Evolutionary conservation across 345 rosid genomes (phyloP), one percentile per base, ranked within the genome.

Genomic region (Euphorbia pulcherrima): DNA sequence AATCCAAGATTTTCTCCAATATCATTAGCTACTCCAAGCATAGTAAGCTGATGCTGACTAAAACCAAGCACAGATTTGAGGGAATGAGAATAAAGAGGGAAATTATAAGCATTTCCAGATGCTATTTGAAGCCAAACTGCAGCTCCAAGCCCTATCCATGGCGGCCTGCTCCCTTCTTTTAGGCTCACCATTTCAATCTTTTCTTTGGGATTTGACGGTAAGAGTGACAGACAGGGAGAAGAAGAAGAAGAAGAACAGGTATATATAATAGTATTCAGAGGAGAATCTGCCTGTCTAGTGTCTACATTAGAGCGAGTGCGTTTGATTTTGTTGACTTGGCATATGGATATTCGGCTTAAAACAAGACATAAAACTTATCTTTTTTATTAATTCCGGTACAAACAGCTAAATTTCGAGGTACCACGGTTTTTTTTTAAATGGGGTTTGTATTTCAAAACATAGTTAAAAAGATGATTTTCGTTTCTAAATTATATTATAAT

Each of bases 21-120:
- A 79, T 88, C 90, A 75, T 79, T 83, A 58, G 94, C 94, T 16
- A 86, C 94, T 9, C 94, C 90, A 23, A 86, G 82, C 82, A 88
- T 73, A 29, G 90, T 84, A 35, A 88, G 83, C 82, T 84, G 90
- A 59, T 73, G 87, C 62, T 88, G 94, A 73, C 68, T 88, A 68
- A 81, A 83, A 0, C 94, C 89, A 29, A 88, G 83, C 50, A 83
- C 90, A 0, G 90, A 86, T 74, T 86, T 88, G 75, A 88, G 70
- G 12, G 94, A 75, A 71, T 81, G 84, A n/a, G 94, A 86, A 65
- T 83, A 86, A 8, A 88, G 84, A 33, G 94, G 94, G 80, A 88
- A 88, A 68, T 60, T 80, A 85, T 77, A 86, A 1, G 83, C 82
- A 78, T 86, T 84, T 66, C 90, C 90, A 3, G 90, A 72, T 21